These are phyloP conservation scores for Canna indica DNA, from an alignment of 176 grass and related monocot species.

Conservation along the genomic window DNA sequence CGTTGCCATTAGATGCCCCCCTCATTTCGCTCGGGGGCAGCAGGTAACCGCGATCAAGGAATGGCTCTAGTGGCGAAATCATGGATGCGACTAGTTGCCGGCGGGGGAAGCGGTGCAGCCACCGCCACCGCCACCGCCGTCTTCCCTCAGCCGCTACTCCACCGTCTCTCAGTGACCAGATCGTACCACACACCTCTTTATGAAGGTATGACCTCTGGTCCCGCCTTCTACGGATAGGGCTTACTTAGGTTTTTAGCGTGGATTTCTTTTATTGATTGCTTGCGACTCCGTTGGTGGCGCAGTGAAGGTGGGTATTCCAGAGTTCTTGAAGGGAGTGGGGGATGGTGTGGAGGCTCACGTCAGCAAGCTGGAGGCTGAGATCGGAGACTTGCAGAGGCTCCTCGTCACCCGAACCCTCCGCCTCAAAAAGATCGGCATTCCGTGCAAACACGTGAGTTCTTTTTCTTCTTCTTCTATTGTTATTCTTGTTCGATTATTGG, in stretches of 20 bases:
- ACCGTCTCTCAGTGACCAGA: constrained; percentile 7
- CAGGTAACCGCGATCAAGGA: too few species aligned
- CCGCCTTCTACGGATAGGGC: too few species aligned
- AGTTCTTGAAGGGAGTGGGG: constrained; percentile 67
- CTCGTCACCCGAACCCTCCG: constrained; percentile 67
- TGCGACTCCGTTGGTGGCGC: neutral
- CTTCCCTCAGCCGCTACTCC: neutral
- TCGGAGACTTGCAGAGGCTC: constrained; percentile 60
- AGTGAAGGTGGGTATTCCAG: constrained; percentile 75
- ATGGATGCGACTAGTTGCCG: constrained; percentile 14
- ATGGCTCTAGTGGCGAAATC: neutral
- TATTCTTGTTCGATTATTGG: neutral
- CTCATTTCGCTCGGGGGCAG: too few species aligned
- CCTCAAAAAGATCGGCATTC: constrained; percentile 82
- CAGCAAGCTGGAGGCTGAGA: constrained; percentile 56
- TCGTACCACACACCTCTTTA: constrained; percentile 30
- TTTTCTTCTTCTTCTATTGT: neutral
- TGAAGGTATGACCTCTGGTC: constrained; percentile 29
- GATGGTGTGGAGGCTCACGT: constrained; percentile 58
- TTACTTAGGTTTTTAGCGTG: neutral
- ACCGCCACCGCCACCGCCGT: neutral
- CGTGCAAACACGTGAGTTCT: constrained; percentile 53
- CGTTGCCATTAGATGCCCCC: too few species aligned
- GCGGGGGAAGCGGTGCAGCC: constrained; percentile 16
- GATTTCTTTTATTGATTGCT: constrained; percentile 1